Evolutionary conservation across 306 rosid species (phyloP).

Genomic region (Medicago truncatula): DNA sequence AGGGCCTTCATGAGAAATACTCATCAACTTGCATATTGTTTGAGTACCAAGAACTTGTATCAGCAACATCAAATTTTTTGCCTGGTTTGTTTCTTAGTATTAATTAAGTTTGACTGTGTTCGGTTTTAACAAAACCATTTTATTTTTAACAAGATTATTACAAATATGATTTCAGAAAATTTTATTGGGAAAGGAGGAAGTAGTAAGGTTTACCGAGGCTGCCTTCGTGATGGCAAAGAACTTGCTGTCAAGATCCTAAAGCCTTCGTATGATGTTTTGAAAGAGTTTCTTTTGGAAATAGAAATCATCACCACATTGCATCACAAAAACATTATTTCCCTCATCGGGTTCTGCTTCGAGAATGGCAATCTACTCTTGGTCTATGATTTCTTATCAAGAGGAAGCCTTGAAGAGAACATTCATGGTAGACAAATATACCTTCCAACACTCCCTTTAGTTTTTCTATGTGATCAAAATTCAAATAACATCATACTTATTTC

Average conservation of each 20-base stretch:
- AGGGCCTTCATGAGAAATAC: constrained; percentile 84
- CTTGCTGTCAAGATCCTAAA: constrained; percentile 92
- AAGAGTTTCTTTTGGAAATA: constrained; percentile 82
- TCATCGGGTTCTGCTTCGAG: constrained; percentile 92
- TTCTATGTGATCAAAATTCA: neutral
- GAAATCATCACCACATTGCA: constrained; percentile 83
- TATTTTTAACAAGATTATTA: constrained; percentile 20
- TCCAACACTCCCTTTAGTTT: neutral
- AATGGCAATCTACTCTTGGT: constrained; percentile 82
- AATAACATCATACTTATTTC: constrained; percentile 27
- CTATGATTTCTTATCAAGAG: constrained; percentile 89
- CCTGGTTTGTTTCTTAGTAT: constrained; percentile 60
- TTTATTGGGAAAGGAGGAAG: constrained; percentile 95
- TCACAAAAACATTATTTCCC: constrained; percentile 89
- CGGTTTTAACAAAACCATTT: constrained; percentile 12
- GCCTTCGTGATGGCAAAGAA: constrained; percentile 87
- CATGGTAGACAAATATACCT: constrained; percentile 59
- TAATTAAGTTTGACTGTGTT: constrained; percentile 19
- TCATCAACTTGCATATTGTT: constrained; percentile 81
- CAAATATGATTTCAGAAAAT: constrained; percentile 65
- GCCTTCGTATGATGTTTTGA: constrained; percentile 77
- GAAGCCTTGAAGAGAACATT: constrained; percentile 98
- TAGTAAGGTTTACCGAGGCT: constrained; percentile 89
- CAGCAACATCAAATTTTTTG: constrained; percentile 84
- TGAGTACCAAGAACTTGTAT: constrained; percentile 69